Conservation (phyloP, 2,329 filamentous ascomycete genomes). For the Emergomyces africanus region DNA sequence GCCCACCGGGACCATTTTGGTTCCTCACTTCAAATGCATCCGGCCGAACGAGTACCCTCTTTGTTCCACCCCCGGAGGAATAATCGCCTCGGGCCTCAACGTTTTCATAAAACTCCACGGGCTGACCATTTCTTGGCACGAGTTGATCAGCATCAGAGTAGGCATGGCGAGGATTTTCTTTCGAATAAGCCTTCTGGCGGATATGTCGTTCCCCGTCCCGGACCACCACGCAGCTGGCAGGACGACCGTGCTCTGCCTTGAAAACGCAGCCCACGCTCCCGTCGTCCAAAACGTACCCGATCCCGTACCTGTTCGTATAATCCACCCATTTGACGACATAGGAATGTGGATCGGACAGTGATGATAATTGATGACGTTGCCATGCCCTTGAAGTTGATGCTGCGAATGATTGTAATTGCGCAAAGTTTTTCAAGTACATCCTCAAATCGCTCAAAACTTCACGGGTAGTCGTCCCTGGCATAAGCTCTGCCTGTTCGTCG, state of each 20-base stretch:
- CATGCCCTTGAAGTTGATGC: slow-evolving; percentile 9
- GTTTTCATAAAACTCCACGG: slow-evolving; percentile 38
- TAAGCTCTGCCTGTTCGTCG: slow-evolving; percentile 24
- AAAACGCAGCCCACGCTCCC: slow-evolving; percentile 39
- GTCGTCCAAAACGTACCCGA: slow-evolving; percentile 39
- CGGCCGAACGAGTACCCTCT: slow-evolving; percentile 28
- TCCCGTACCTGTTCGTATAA: slow-evolving; percentile 40
- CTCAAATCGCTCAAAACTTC: slow-evolving; percentile 29
- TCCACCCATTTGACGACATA: slow-evolving; percentile 43
- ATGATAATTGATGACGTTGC: slow-evolving; percentile 16
- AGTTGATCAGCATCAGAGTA: slow-evolving; percentile 33
- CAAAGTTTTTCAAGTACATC: slow-evolving; percentile 26
- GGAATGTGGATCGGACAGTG: slow-evolving; percentile 25
- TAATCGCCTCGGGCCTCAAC: slow-evolving; percentile 21
- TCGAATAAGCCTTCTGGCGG: slow-evolving; percentile 30
- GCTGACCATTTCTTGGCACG: slow-evolving; percentile 29
- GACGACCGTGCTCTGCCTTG: slow-evolving; percentile 32
- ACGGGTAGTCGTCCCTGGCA: slow-evolving; percentile 26
- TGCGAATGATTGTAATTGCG: slow-evolving; percentile 13
- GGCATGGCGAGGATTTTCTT: slow-evolving; percentile 17
- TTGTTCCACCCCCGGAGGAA: slow-evolving; percentile 23
- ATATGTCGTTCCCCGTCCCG: slow-evolving; percentile 35
- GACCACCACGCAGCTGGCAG: slow-evolving; percentile 34
- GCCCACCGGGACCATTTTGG: slow-evolving; percentile 14
- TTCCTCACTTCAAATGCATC: slow-evolving; percentile 27